Conservation (phyloP, 106 monocot genomes). For the Ottelia alismoides region DNA sequence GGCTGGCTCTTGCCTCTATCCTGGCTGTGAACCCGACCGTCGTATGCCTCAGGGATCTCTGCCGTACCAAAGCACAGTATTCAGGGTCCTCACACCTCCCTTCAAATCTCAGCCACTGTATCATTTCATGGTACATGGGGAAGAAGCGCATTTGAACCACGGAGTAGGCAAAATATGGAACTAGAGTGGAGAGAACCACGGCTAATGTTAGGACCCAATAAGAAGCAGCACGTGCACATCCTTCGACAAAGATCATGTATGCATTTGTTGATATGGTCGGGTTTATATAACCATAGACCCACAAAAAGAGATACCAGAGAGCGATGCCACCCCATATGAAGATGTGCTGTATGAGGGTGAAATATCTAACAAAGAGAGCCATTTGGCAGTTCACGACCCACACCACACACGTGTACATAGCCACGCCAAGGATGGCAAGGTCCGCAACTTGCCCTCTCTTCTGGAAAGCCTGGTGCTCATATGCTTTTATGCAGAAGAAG, state of each 20-base stretch:
- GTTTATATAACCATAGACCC: conserved; percentile 46
- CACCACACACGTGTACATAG: conserved; percentile 73
- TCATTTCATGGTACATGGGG: conserved; percentile 89
- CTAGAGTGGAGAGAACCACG: conserved; percentile 42
- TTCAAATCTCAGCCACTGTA: conserved; percentile 67
- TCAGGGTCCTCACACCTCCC: conserved; percentile 61
- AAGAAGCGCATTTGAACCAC: conserved; percentile 74
- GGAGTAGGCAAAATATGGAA: conserved; percentile 47
- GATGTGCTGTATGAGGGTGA: conserved; percentile 80
- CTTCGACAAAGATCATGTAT: conserved; percentile 56
- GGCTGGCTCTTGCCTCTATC: conserved; percentile 43
- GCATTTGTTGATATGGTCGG: conserved; percentile 33
- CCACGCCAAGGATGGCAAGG: conserved; percentile 26
- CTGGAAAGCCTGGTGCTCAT: conserved; percentile 23
- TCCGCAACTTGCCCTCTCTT: conserved; percentile 33
- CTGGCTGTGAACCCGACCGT: conserved; percentile 72
- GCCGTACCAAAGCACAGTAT: conserved; percentile 38
- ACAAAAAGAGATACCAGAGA: conserved; percentile 60
- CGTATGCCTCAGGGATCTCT: conserved; percentile 44
- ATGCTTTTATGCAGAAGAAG: conserved; percentile 15
- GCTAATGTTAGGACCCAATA: conserved; percentile 61
- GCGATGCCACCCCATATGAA: conserved; percentile 87
- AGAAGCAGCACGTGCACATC: conserved; percentile 32
- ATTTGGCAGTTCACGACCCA: conserved; percentile 95
- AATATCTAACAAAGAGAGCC: conserved; percentile 69